Evolutionary conservation across 345 rosid species (phyloP), one percentile per base, ranked within the genome.

Genomic region (Jatropha curcas): DNA sequence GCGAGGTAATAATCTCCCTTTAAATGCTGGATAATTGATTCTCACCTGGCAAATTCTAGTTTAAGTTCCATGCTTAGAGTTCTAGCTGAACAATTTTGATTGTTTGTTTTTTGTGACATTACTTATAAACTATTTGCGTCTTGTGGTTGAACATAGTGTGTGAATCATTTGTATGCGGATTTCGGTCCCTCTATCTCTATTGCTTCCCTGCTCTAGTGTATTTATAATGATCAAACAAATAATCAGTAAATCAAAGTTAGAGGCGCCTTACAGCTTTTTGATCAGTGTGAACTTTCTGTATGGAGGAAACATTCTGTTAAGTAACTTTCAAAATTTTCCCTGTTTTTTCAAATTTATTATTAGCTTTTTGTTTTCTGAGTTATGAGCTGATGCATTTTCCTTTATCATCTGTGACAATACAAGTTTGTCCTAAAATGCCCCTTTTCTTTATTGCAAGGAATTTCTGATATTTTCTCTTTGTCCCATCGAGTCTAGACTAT

Each of bases 1-100:
- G 96, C 14, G 98, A 93, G 96, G 99, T 95, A 93, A 79, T 83
- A 78, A 45, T 70, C 60, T 70, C 50, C 84, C 69, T 69, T 27
- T 30, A 2, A n/a, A 50, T 50, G 0, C 30, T 57, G 14, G 55
- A 43, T 11, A 24, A 33, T 30, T 57, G 12, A 33, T 14, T 46
- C 30, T 24, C 24, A 62, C 17, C 13, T 64, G 64, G 19, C 1
- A 58, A 25, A 27, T 14, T 14, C 17, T 43, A 35, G 3, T 70
- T 65, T 65, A 11, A 20, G 14, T 45, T 56, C 34, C 34, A 25
- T 27, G 10, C 14, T 39, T 57, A 16, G 50, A 39, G 13, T 4
- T 1, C 19, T 1, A 41, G 65, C 46, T 55, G 52, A 55, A 37
- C 46, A 11, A 28, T 50, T 30, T 68, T 34, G 45, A 7, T 3